These are phyloP conservation scores for Spirogloea muscicola DNA, from an alignment of 139 green algal genomes.

Conservation along the genomic window DNA sequence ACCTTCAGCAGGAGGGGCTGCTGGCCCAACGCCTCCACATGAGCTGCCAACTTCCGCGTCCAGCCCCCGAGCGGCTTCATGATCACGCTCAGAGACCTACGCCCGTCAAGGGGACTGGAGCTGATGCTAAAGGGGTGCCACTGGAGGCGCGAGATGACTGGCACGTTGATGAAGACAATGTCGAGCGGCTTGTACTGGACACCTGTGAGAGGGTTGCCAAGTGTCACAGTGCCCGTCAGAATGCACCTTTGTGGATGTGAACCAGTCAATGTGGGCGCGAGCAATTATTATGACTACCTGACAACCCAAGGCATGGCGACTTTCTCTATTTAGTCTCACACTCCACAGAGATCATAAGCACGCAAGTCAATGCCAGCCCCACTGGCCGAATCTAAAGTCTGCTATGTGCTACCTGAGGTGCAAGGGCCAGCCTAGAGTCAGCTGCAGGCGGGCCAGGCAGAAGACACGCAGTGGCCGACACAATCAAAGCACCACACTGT, in stretches of 20 bases:
- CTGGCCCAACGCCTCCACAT: neutral
- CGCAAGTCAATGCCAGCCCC: neutral
- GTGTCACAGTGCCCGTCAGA: neutral
- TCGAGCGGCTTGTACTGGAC: neutral
- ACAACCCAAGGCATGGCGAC: neutral
- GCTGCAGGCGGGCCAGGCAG: neutral
- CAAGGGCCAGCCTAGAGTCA: neutral
- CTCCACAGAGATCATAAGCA: neutral
- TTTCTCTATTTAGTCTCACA: neutral
- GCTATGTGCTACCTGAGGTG: neutral
- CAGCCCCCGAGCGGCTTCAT: neutral
- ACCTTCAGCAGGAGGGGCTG: neutral
- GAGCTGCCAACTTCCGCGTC: neutral
- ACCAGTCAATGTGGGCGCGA: no score
- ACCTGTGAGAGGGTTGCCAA: neutral
- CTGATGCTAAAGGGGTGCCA: slow-evolving; percentile 17
- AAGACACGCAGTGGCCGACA: neutral
- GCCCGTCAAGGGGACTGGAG: neutral
- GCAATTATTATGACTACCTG: neutral
- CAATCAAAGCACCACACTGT: no score
- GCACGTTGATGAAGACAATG: slow-evolving; percentile 11
- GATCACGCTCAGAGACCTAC: neutral
- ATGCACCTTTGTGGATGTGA: no score
- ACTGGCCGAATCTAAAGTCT: neutral
- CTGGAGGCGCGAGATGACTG: slow-evolving; percentile 1